A percentile compares a stretch with the other conserved stretches of the same genome.
Evolutionary conservation across 2,329 filamentous ascomycete species (phyloP).

Genomic region (Fusarium coicis): DNA sequence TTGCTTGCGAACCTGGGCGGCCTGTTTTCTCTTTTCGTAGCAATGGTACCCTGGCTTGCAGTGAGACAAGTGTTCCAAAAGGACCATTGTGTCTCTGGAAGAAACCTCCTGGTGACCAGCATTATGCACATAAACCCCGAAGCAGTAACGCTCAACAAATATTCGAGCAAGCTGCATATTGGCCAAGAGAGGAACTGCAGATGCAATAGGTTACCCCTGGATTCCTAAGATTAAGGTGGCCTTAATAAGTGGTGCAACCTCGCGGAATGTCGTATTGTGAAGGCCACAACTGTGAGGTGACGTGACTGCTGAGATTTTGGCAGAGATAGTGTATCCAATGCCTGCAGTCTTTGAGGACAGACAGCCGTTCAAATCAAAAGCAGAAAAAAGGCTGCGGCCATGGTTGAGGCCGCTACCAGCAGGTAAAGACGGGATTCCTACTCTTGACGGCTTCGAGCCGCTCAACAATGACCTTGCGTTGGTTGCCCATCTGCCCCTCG

Average conservation of each 20-base stretch:
- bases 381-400: neutral
- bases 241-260: slow-evolving; percentile 7
- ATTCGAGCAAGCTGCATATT: slow-evolving; percentile 11
- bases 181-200: slow-evolving; percentile 2
- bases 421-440: slow-evolving; percentile 95
- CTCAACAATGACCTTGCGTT: slow-evolving; percentile 96
- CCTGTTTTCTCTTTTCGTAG: slow-evolving; percentile 8
- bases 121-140: slow-evolving; percentile 34
- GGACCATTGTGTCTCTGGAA: neutral
- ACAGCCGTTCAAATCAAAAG: neutral
- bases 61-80: neutral
- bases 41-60: neutral
- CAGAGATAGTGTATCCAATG: neutral
- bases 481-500: slow-evolving; percentile 90
- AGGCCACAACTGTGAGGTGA: slow-evolving; percentile 10
- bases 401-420: slow-evolving; percentile 73
- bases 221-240: slow-evolving; percentile 12
- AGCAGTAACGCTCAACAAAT: slow-evolving; percentile 21
- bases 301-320: neutral
- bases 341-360: neutral
- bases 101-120: slow-evolving; percentile 9
- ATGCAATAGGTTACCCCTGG: slow-evolving; percentile 17
- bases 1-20: neutral
- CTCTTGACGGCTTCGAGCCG: slow-evolving; percentile 94
- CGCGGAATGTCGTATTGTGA: neutral